Percentiles rank a stretch among this genome's conserved stretches.
These are phyloP conservation scores for Kurtzmaniella quercitrusa DNA, from an alignment of 1,139 yeast genomes.

Conservation along the genomic window DNA sequence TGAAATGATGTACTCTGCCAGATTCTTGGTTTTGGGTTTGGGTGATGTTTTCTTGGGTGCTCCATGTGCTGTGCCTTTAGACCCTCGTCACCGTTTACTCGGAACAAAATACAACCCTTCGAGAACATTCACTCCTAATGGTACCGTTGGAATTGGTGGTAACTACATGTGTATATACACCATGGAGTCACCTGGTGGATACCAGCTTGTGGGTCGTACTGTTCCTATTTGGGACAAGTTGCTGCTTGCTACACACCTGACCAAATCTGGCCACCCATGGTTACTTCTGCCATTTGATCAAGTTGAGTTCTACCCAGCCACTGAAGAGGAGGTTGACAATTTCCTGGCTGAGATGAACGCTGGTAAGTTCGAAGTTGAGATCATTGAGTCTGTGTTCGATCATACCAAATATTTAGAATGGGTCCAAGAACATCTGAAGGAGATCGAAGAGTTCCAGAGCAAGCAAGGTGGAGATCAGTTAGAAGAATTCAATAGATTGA, in stretches of 20 bases:
- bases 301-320: conserved; percentile 88
- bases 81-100: conserved; percentile 88
- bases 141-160: conserved; percentile 97
- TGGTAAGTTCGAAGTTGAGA: conserved; percentile 74
- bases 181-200: conserved; percentile 98
- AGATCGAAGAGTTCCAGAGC: conserved; percentile 66
- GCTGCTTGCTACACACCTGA: conserved; percentile 63
- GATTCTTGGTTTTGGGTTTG: conserved; percentile 86
- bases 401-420: conserved; percentile 74
- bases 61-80: conserved; percentile 97
- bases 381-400: conserved; percentile 76
- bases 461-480: conserved; percentile 75
- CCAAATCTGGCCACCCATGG: conserved; percentile 69
- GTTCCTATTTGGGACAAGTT: conserved; percentile 97
- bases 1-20: conserved; percentile 81
- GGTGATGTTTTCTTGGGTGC: conserved; percentile 98
- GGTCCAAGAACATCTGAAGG: conserved; percentile 67
- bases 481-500: conserved; percentile 78
- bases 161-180: conserved; percentile 98
- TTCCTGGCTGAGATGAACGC: conserved; percentile 72
- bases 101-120: conserved; percentile 97
- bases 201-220: conserved; percentile 93
- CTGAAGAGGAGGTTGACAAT: conserved; percentile 74
- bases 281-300: conserved; percentile 87
- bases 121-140: conserved; percentile 92